Conservation (phyloP, 345 rosid genomes). For the Chamaenerion angustifolium region DNA sequence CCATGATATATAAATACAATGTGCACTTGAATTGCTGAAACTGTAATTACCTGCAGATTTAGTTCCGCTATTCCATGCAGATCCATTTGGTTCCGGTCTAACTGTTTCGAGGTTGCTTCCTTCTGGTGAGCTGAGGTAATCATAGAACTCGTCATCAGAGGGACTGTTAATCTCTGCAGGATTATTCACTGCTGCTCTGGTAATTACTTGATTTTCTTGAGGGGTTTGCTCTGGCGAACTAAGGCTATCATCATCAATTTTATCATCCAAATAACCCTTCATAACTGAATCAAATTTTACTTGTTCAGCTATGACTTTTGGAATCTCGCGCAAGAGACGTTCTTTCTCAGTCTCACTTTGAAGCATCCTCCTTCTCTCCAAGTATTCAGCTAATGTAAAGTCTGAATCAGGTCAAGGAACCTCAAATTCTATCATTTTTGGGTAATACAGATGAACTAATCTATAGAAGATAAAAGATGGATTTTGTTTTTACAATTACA, state of each 20-base stretch:
- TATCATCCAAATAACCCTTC: constrained; percentile 17
- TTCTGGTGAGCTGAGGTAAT: no score
- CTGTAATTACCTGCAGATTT: constrained; percentile 1
- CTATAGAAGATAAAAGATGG: no score
- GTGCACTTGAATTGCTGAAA: not conserved
- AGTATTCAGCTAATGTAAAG: constrained; percentile 49
- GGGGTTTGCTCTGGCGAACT: constrained; percentile 16
- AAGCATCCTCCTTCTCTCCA: constrained; percentile 63
- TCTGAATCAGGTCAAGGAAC: constrained; percentile 40
- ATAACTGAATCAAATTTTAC: constrained; percentile 22
- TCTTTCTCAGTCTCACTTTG: constrained; percentile 50
- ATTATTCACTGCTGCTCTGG: constrained; percentile 6
- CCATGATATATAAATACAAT: not conserved
- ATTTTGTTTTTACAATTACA: no score
- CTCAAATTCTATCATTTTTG: not conserved
- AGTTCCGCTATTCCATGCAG: not conserved
- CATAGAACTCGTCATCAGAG: not conserved
- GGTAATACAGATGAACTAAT: no score
- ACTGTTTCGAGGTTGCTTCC: no score
- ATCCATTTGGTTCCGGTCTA: not conserved
- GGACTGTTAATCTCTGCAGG: constrained; percentile 9
- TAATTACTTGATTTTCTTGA: constrained; percentile 18
- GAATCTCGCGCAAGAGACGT: constrained; percentile 47
- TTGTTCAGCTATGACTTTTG: constrained; percentile 52
- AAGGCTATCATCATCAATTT: constrained; percentile 7